Conservation (phyloP, 768 basidiomycete species). For the Kwoniella dejecticola region DNA sequence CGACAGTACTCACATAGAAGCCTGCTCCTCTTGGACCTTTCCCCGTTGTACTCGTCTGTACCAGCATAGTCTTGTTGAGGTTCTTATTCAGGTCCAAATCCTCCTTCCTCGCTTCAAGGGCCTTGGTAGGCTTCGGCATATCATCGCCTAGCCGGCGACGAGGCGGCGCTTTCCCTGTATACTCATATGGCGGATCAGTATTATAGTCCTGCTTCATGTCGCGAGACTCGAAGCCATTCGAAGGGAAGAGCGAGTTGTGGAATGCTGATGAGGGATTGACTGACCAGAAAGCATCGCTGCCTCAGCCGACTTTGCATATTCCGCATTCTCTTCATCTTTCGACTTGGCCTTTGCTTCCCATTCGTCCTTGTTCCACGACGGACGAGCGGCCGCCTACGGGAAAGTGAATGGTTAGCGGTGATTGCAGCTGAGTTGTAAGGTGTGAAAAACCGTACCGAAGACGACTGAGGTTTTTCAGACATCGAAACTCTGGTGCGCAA, state of each 20-base stretch:
- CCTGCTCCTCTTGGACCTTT: slow-evolving; percentile 72
- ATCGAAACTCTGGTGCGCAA: neutral
- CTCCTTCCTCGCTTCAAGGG: slow-evolving; percentile 83
- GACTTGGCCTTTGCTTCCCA: slow-evolving; percentile 54
- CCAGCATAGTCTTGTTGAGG: slow-evolving; percentile 90
- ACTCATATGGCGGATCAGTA: too few species aligned
- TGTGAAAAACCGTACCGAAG: neutral
- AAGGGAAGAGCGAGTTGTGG: too few species aligned
- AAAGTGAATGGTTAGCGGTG: neutral
- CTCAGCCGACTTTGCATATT: slow-evolving; percentile 68
- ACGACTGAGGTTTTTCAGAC: slow-evolving; percentile 6
- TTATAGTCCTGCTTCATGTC: too few species aligned
- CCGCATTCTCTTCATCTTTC: slow-evolving; percentile 66
- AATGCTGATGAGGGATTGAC: neutral
- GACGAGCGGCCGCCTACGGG: slow-evolving; percentile 57
- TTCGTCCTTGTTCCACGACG: slow-evolving; percentile 91
- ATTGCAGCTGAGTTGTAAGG: neutral
- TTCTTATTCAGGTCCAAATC: slow-evolving; percentile 93
- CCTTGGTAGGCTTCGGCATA: slow-evolving; percentile 87
- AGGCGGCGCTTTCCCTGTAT: slow-evolving; percentile 67
- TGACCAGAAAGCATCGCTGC: slow-evolving; percentile 56
- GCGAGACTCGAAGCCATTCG: too few species aligned
- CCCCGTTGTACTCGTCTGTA: slow-evolving; percentile 63
- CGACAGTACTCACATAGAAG: slow-evolving; percentile 69
- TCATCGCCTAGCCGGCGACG: slow-evolving; percentile 60